phyloP scores from a whole-genome alignment of 1,139 yeast species.

The Debaryomycetaceae sp. region DNA sequence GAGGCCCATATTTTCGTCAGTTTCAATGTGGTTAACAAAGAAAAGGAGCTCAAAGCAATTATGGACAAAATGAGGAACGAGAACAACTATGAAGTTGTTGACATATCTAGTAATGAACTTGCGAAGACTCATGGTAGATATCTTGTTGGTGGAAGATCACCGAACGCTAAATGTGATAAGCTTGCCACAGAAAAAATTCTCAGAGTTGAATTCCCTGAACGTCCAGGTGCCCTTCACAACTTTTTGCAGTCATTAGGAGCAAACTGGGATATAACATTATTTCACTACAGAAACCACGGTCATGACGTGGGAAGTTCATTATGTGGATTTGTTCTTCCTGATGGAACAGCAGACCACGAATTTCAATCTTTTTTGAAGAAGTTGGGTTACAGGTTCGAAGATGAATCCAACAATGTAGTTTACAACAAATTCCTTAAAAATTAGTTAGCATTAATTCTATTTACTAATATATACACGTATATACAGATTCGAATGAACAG shows the following conservation, averaged over 20 bases:
- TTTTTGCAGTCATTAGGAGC: conserved; percentile 70
- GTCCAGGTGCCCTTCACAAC: conserved; percentile 87
- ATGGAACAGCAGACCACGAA: conserved; percentile 55
- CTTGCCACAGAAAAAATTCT: conserved; percentile 72
- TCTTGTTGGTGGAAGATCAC: conserved; percentile 83
- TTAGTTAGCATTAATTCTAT: conserved; percentile 4
- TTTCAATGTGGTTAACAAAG: conserved; percentile 75
- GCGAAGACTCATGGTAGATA: conserved; percentile 97
- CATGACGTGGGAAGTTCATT: conserved; percentile 89
- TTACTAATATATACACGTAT: not conserved
- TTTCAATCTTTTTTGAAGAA: conserved; percentile 67
- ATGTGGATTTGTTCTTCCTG: conserved; percentile 86
- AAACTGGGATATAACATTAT: conserved; percentile 88
- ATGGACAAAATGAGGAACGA: conserved; percentile 36
- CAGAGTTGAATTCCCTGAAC: conserved; percentile 93
- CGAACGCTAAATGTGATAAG: conserved; percentile 31
- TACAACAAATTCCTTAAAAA: conserved; percentile 65
- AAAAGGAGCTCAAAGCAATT: conserved; percentile 46
- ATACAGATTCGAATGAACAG: too few species aligned
- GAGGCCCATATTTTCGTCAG: conserved; percentile 82
- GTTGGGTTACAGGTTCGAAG: conserved; percentile 73
- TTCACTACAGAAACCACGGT: conserved; percentile 97
- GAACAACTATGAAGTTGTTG: conserved; percentile 62
- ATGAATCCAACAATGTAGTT: conserved; percentile 82
- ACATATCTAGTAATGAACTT: conserved; percentile 86